phyloP scores from a whole-genome alignment of 2,329 filamentous ascomycete genomes.

The Falciphora oryzae region DNA sequence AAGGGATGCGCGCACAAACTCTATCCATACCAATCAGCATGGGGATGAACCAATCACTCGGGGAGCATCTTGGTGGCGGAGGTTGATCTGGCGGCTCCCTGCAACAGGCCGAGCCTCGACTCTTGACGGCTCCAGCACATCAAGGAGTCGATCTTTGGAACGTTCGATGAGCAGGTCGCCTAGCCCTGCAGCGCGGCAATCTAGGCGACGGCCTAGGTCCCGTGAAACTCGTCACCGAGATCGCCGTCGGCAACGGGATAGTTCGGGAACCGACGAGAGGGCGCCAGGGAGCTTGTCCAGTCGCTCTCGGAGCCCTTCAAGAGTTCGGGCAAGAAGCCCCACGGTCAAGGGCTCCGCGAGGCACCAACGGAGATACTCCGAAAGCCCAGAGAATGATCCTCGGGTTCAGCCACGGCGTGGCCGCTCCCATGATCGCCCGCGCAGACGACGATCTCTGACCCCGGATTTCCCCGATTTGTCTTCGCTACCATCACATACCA shows the following conservation, averaged over 20 bases:
- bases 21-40: background rate
- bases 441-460: background rate
- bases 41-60: background rate
- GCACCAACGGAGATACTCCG: background rate
- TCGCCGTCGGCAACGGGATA: background rate
- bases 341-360: background rate
- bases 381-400: background rate
- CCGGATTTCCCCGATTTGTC: background rate
- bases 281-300: background rate
- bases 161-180: background rate
- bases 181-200: background rate
- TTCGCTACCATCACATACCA: conserved; percentile 2
- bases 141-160: background rate
- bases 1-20: background rate
- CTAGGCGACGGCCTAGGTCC: background rate
- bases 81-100: background rate
- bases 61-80: conserved; percentile 1
- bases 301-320: background rate
- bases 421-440: background rate
- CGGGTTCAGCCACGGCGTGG: background rate
- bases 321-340: background rate
- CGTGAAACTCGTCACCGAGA: background rate
- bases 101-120: background rate
- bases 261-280: background rate
- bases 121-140: background rate